A percentile compares a stretch with the other conserved stretches of the same genome.
Evolutionary conservation across 169 alveolate genomes (phyloP).

Genomic region (Amoebophrya sp.): DNA sequence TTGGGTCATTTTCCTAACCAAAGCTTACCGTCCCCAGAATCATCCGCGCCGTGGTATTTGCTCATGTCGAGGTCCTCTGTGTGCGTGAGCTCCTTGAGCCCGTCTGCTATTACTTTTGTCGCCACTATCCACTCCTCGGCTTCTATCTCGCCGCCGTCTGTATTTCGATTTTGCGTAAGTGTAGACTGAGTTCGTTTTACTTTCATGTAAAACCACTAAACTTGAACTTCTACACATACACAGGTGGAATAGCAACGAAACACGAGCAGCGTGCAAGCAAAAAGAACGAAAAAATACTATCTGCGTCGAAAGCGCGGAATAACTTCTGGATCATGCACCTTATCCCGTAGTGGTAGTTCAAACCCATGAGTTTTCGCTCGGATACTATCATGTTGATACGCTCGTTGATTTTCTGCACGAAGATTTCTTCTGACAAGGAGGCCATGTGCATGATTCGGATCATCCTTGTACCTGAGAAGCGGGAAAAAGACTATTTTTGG

Average conservation of each 20-base stretch:
- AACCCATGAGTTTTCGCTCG: background rate
- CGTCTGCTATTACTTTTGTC: background rate
- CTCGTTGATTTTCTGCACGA: background rate
- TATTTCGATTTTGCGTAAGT: no score
- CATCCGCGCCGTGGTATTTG: background rate
- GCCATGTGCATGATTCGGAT: background rate
- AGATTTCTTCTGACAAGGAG: background rate
- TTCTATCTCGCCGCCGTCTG: background rate
- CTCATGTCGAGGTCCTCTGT: background rate
- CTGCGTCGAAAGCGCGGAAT: background rate
- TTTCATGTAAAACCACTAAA: no score
- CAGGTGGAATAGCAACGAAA: no score
- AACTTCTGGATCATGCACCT: background rate
- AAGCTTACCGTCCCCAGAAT: background rate
- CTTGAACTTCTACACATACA: no score
- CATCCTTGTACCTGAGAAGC: background rate
- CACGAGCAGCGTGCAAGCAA: no score
- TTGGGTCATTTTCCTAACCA: no score
- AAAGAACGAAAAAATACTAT: background rate
- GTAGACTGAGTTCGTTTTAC: no score
- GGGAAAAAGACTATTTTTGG: background rate
- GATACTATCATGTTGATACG: background rate
- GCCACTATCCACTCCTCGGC: constrained; percentile 24
- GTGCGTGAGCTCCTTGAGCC: background rate
- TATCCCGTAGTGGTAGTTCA: background rate